Evolutionary conservation across 768 basidiomycete species (phyloP), one percentile per base, ranked within the genome.

Genomic region (Chlorophyllum brunneum): DNA sequence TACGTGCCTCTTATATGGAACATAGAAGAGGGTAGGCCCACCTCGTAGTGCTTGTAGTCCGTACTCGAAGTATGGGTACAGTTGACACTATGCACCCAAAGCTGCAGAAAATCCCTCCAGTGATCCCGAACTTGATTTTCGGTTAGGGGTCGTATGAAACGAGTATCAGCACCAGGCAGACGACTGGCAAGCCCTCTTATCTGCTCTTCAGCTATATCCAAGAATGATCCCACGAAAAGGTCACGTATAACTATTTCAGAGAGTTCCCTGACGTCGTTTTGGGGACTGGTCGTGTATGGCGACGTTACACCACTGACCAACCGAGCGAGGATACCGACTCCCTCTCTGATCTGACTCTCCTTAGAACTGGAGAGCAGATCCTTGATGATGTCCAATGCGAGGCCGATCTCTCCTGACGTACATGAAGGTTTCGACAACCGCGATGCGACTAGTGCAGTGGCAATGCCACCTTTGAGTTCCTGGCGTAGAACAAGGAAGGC

Each of bases 401-500:
- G 41, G n/a, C 44, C 58, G 11, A 54, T 40, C 18, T 37, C 37
- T 5, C 51, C 42, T 2, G 49, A 10, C 2, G 48, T 30, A 15
- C 38, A n/a, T 4, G 46, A 40, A 1, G 39, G 20, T n/a, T 5
- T 5, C 6, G 33, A 44, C 10, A 83, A 65, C 15, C 83, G 65
- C 13, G 68, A 58, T 16, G 61, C 55, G 16, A 74, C 66, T 24
- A 85, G 65, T 13, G 66, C 65, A 1, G 68, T 45, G 0, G 76
- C 79, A 29, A 78, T 71, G 11, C 77, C 77, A 26, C 65, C 66
- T 24, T 67, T 60, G 16, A 79, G 58, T 41, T 81, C 78, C 51
- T 83, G 76, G 18, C 65, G 70, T 24, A 85, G 61, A 4, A 78
- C 62, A 27, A 58, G 59, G 55, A 78, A 76, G 1, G 73, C 72